Evolutionary conservation across 2,329 filamentous ascomycete genomes (phyloP), one percentile per base, ranked within the genome.

Genomic region (Phyllosticta citribraziliensis): DNA sequence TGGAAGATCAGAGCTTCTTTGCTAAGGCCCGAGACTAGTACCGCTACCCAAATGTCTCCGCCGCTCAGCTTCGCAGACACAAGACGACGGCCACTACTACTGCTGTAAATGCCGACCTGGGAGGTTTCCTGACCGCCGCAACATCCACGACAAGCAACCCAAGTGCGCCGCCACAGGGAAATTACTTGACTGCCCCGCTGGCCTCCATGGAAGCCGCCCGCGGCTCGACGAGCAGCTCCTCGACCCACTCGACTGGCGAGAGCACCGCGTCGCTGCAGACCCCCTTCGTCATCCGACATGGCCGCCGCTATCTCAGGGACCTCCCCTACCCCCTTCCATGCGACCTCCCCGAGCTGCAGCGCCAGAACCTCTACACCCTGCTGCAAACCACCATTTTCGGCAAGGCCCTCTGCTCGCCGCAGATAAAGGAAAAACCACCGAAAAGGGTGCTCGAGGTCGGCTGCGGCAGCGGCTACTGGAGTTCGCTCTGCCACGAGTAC

Each of bases 401-500:
- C 53, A 85, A 85, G 11, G 88, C 91, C 0, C 82, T 94, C 61
- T 92, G 88, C 74, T 88, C 87, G 9, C 86, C 88, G 1, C 79
- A 79, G 30, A 81, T 90, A 59, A 76, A 80, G 52, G 80, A 84
- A 64, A 84, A 84, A 55, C 86, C 89, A 20, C 92, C 92, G 0
- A 82, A 81, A 67, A 86, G 85, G 65, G 87, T 97, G 27, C 80
- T 97, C 24, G 93, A 97, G 70, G 76, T 97, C 35, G 91, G 87
- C 30, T 97, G 93, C 73, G 92, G 92, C 19, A 88, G 88, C 20
- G 93, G 85, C 24, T 89, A 95, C 70, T 97, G 92, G 92, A 92
- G 89, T 67, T 87, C 89, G 33, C 86, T 91, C 78, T 95, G 90
- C 72, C 88, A 96, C 72, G 84, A 89, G 40, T 88, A 89, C 74